phyloP scores from a whole-genome alignment of 2,329 filamentous ascomycete species.

The Leptodontidium sp. region DNA sequence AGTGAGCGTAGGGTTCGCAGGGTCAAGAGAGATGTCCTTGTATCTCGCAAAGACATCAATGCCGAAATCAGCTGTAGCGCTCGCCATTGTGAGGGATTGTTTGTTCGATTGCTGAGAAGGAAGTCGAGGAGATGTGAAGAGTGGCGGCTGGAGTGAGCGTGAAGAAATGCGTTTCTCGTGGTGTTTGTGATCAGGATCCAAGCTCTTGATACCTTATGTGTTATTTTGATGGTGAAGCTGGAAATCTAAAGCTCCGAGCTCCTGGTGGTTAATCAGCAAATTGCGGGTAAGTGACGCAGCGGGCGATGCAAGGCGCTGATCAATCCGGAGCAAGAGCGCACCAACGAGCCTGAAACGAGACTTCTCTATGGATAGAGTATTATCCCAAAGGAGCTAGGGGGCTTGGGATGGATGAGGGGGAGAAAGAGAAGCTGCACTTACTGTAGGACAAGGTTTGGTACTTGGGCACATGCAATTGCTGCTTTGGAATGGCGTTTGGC shows the following conservation, averaged over 20 bases:
- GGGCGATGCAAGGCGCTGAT: slow-evolving; percentile 6
- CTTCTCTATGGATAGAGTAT: slow-evolving; percentile 11
- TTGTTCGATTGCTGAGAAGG: background rate
- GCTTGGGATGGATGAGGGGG: background rate
- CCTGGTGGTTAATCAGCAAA: slow-evolving; percentile 13
- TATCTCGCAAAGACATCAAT: slow-evolving; percentile 39
- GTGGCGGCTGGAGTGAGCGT: no score
- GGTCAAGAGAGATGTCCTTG: slow-evolving; percentile 43
- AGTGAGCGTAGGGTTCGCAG: slow-evolving; percentile 47
- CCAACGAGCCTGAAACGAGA: background rate
- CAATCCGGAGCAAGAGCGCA: slow-evolving; percentile 10
- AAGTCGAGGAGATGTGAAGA: background rate
- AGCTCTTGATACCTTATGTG: slow-evolving; percentile 8
- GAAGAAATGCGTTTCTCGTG: background rate
- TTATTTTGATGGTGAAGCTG: background rate
- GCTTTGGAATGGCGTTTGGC: background rate
- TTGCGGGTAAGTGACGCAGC: slow-evolving; percentile 13
- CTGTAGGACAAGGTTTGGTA: background rate
- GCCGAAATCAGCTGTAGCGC: slow-evolving; percentile 38
- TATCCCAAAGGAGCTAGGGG: slow-evolving; percentile 1
- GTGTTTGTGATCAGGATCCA: no score
- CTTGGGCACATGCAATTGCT: slow-evolving; percentile 2
- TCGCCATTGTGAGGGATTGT: slow-evolving; percentile 29
- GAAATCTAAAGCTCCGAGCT: background rate
- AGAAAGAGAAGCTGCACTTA: background rate